phyloP scores from a whole-genome alignment of 163 green algal genomes.

The Chloromonas sp. region DNA sequence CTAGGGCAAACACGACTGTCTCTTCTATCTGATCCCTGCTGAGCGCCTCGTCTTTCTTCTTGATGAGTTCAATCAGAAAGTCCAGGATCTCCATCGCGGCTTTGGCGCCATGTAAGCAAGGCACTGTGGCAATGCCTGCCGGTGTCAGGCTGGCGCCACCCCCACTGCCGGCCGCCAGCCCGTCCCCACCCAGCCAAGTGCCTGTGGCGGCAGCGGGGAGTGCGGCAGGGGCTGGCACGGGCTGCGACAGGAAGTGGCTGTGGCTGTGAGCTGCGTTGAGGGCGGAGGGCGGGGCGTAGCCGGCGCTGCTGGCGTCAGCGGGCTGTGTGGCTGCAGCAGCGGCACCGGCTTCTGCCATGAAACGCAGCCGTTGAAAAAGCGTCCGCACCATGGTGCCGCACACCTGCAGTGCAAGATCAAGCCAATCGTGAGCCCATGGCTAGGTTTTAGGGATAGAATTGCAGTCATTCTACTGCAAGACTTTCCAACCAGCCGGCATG shows the following conservation, averaged over 20 bases:
- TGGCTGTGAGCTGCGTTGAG: background rate
- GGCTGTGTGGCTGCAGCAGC: background rate
- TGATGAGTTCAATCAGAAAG: slow-evolving; percentile 45
- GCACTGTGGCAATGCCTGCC: background rate
- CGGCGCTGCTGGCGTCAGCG: too few species aligned
- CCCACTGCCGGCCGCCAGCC: too few species aligned
- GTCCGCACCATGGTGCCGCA: slow-evolving; percentile 9
- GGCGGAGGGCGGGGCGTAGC: background rate
- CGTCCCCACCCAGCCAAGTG: too few species aligned
- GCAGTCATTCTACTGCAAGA: background rate
- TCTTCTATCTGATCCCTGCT: slow-evolving; percentile 20
- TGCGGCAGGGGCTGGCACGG: background rate
- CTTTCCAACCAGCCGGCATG: background rate
- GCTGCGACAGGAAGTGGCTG: background rate
- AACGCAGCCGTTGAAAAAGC: slow-evolving; percentile 1
- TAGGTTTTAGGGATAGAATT: too few species aligned
- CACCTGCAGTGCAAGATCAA: background rate
- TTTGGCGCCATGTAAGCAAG: slow-evolving; percentile 31
- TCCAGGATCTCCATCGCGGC: slow-evolving; percentile 44
- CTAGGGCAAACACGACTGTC: slow-evolving; percentile 52
- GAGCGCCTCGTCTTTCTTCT: slow-evolving; percentile 10
- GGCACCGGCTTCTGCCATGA: background rate
- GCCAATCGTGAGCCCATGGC: too few species aligned
- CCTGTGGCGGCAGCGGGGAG: background rate
- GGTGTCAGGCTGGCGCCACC: background rate